Conservation (phyloP, 495 filamentous ascomycete genomes). For the Margaritispora aquatica region DNA sequence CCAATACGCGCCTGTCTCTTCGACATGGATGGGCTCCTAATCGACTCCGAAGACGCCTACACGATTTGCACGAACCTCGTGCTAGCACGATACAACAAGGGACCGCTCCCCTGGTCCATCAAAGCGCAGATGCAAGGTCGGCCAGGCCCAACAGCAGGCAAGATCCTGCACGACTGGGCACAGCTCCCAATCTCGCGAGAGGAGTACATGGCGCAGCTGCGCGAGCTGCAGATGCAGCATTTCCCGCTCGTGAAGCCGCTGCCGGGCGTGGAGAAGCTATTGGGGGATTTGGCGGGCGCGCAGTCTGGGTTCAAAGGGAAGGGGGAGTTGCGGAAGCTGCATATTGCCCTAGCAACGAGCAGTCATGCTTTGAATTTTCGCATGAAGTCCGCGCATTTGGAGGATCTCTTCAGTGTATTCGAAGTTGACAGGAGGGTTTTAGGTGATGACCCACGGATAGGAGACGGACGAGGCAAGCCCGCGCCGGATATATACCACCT, state of each 20-base stretch:
- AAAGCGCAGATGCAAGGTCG: constrained; percentile 96
- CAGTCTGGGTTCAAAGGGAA: constrained; percentile 22
- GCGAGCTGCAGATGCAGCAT: constrained; percentile 55
- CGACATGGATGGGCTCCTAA: constrained; percentile 95
- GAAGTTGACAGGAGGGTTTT: constrained; percentile 60
- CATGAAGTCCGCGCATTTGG: constrained; percentile 73
- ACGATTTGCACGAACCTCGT: constrained; percentile 76
- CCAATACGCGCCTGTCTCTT: constrained; percentile 90
- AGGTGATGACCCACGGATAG: constrained; percentile 82
- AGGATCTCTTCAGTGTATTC: constrained; percentile 69
- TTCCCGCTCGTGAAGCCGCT: constrained; percentile 73
- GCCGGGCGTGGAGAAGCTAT: constrained; percentile 67
- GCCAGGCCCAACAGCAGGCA: constrained; percentile 58
- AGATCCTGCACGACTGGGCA: constrained; percentile 64
- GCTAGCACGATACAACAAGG: constrained; percentile 64
- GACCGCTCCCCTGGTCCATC: constrained; percentile 78
- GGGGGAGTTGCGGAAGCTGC: constrained; percentile 41
- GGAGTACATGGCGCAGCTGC: constrained; percentile 53
- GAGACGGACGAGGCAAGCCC: constrained; percentile 79
- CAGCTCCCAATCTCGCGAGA: constrained; percentile 68
- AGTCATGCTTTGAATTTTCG: constrained; percentile 63
- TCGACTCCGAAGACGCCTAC: constrained; percentile 93
- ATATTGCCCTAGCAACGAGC: constrained; percentile 85
- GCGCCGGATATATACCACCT: constrained; percentile 92
- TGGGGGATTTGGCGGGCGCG: constrained; percentile 40